Evolutionary conservation across 495 filamentous ascomycete species (phyloP).

Genomic region (Talaromyces liani): DNA sequence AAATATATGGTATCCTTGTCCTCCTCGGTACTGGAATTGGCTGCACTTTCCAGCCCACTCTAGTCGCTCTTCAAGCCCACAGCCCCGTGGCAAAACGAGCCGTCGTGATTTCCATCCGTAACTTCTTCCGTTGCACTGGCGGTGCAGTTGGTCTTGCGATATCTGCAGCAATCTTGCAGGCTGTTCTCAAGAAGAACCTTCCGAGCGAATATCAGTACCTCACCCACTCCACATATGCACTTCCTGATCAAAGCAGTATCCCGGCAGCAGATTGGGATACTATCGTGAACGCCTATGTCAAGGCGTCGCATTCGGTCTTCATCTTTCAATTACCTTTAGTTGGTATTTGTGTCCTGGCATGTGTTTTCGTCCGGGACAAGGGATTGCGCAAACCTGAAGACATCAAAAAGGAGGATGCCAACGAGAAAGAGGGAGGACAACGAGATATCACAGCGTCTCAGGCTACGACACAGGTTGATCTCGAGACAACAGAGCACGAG

Average conservation of each 20-base stretch:
- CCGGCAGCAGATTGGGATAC: slow-evolving; percentile 28
- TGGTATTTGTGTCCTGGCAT: slow-evolving; percentile 43
- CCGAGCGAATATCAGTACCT: slow-evolving; percentile 33
- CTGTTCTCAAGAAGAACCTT: slow-evolving; percentile 38
- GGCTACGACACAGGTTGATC: slow-evolving; percentile 7
- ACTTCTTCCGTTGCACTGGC: slow-evolving; percentile 56
- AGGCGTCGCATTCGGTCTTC: slow-evolving; percentile 46
- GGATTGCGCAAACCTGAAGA: slow-evolving; percentile 47
- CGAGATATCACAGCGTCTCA: slow-evolving; percentile 45
- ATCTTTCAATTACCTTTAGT: slow-evolving; percentile 48
- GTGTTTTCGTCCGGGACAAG: slow-evolving; percentile 45
- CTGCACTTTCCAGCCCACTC: slow-evolving; percentile 51
- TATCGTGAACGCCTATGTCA: slow-evolving; percentile 43
- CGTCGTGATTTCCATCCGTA: slow-evolving; percentile 53
- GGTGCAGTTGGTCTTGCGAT: slow-evolving; percentile 53
- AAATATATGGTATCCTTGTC: slow-evolving; percentile 45
- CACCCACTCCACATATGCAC: slow-evolving; percentile 34
- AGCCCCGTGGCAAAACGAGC: slow-evolving; percentile 50
- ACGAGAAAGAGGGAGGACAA: slow-evolving; percentile 12
- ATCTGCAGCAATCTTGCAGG: slow-evolving; percentile 50
- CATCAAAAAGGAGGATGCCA: background rate
- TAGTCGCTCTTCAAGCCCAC: slow-evolving; percentile 59
- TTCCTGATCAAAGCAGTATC: slow-evolving; percentile 25
- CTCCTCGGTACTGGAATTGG: slow-evolving; percentile 50
- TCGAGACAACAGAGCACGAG: background rate